These are phyloP conservation scores for Albifimbria verrucaria DNA, from an alignment of 2,329 filamentous ascomycete genomes.

Conservation along the genomic window DNA sequence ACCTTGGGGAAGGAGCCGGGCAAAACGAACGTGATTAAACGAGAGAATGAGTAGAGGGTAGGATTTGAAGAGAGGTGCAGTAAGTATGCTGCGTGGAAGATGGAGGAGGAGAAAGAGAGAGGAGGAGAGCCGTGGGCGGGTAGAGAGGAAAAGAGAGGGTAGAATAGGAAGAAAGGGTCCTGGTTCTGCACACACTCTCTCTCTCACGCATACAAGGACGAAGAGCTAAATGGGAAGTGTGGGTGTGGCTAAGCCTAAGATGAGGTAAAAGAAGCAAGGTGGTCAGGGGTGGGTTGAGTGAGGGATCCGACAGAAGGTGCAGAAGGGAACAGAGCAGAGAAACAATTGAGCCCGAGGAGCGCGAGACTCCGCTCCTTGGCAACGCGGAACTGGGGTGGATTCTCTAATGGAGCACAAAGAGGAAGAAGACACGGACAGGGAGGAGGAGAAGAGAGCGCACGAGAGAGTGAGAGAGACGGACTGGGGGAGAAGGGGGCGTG, in stretches of 20 bases:
- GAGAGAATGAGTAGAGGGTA: slow-evolving; percentile 5
- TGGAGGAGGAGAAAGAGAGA: slow-evolving; percentile 1
- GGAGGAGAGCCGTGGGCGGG: neutral
- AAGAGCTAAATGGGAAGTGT: neutral
- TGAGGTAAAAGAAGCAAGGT: neutral
- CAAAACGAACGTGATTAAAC: slow-evolving; percentile 7
- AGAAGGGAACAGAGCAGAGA: neutral
- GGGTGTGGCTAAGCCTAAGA: neutral
- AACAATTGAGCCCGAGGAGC: neutral
- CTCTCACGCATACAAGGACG: no score
- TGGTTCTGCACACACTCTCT: neutral
- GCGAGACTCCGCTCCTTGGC: neutral
- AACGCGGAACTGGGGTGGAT: neutral
- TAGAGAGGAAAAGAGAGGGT: neutral
- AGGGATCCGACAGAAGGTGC: neutral
- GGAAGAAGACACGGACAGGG: neutral
- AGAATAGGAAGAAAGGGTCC: neutral
- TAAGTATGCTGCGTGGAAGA: slow-evolving; percentile 6
- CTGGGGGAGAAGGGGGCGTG: no score
- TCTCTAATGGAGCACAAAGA: neutral
- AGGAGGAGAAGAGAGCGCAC: neutral
- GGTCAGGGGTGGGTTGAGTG: neutral
- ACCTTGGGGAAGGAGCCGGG: slow-evolving; percentile 7
- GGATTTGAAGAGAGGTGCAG: neutral
- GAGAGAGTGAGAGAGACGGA: no score